These are phyloP conservation scores for Gossypium davidsonii DNA, from an alignment of 441 rosid species.

Conservation along the genomic window DNA sequence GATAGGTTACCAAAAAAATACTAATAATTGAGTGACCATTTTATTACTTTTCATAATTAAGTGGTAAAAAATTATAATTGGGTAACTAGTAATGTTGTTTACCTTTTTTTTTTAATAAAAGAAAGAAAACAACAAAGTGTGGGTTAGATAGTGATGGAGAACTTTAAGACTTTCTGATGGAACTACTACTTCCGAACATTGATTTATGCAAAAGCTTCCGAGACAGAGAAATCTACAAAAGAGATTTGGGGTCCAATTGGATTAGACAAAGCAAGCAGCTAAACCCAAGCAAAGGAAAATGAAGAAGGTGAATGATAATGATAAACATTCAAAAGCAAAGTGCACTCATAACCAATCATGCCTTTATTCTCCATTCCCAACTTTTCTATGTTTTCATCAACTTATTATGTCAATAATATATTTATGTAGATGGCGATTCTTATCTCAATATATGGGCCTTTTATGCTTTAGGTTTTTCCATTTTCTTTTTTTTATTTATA, in stretches of 20 bases:
- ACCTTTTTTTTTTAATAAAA: no score
- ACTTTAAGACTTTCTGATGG: conserved; percentile 15
- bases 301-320: neutral
- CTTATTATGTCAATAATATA: neutral
- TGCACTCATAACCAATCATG: conserved; percentile 23
- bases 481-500: neutral
- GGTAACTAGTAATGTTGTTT: no score
- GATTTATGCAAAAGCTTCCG: neutral
- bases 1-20: no score
- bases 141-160: conserved; percentile 15
- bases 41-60: no score
- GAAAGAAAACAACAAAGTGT: neutral
- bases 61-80: no score
- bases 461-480: neutral
- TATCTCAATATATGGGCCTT: neutral
- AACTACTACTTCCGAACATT: conserved; percentile 20
- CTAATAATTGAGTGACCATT: accelerated
- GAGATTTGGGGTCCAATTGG: conserved; percentile 34
- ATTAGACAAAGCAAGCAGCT: conserved; percentile 29
- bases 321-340: conserved; percentile 22
- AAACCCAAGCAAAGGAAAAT: conserved; percentile 8
- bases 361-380: neutral
- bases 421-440: conserved; percentile 11
- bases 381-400: conserved; percentile 9
- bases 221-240: conserved; percentile 33